A percentile compares a stretch with the other conserved stretches of the same genome.
phyloP scores from a whole-genome alignment of 352 stramenopile genomes.

The Globisporangium splendens region DNA sequence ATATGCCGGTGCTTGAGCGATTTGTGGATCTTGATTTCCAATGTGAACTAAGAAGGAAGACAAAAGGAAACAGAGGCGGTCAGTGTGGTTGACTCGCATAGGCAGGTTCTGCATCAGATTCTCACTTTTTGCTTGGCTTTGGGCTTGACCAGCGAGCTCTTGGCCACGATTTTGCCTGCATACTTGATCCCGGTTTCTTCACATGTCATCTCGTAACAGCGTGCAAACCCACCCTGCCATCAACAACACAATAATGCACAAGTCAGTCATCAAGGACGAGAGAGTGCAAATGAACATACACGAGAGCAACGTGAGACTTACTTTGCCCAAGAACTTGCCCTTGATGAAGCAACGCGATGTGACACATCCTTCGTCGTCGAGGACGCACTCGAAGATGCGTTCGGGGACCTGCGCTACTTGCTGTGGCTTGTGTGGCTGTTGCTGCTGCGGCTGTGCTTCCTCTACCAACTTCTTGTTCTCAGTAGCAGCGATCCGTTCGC shows the following conservation, averaged over 20 bases:
- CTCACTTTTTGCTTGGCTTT: slow-evolving; percentile 95
- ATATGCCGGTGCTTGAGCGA: slow-evolving; percentile 93
- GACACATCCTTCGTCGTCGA: slow-evolving; percentile 48
- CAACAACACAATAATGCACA: neutral
- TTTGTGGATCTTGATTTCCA: slow-evolving; percentile 99
- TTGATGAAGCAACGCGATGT: slow-evolving; percentile 84
- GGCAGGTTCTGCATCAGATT: too few relatives aligned
- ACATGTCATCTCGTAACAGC: slow-evolving; percentile 95
- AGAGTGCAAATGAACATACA: neutral
- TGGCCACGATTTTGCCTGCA: slow-evolving; percentile 98
- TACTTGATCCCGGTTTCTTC: slow-evolving; percentile 92
- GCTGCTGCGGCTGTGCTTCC: slow-evolving; percentile 2
- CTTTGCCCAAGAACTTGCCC: slow-evolving; percentile 94
- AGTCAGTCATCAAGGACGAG: neutral
- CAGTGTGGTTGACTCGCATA: neutral
- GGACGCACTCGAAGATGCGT: slow-evolving; percentile 62
- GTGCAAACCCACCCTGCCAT: slow-evolving; percentile 93
- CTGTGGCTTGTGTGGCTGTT: slow-evolving; percentile 2
- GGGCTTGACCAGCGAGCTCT: slow-evolving; percentile 95
- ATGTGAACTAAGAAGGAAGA: slow-evolving; percentile 62
- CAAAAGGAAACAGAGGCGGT: slow-evolving; percentile 33
- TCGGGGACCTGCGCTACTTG: slow-evolving; percentile 32
- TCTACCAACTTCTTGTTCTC: slow-evolving; percentile 9
- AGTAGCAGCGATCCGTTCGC: neutral
- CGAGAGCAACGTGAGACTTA: slow-evolving; percentile 14